Percentiles rank a stretch among this genome's conserved stretches.
Evolutionary conservation across 176 grass and related monocot genomes (phyloP).

Genomic region (Elaeis guineensis): DNA sequence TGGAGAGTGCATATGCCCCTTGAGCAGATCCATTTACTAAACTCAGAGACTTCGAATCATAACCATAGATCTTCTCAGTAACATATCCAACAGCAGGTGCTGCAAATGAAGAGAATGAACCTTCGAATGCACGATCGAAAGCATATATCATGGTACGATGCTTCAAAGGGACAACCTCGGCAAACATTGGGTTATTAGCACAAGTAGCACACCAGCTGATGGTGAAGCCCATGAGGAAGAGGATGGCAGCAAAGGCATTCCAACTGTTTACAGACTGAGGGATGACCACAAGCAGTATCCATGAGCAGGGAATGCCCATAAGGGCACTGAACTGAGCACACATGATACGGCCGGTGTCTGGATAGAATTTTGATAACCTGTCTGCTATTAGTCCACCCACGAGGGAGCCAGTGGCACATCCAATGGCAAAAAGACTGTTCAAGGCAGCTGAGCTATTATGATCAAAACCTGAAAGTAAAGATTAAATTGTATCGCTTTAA

Average conservation of each 20-base stretch:
- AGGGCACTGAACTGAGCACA: conserved; percentile 94
- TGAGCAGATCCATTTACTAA: conserved; percentile 44
- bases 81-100: conserved; percentile 65
- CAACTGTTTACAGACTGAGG: conserved; percentile 58
- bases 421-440: conserved; percentile 76
- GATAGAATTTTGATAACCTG: conserved; percentile 39
- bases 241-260: conserved; percentile 39
- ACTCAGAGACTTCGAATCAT: conserved; percentile 62
- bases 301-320: conserved; percentile 89
- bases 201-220: conserved; percentile 77
- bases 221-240: conserved; percentile 81
- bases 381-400: conserved; percentile 74
- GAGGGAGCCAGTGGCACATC: conserved; percentile 62
- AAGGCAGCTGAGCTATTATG: conserved; percentile 64
- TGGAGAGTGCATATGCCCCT: conserved; percentile 64
- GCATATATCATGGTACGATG: conserved; percentile 88
- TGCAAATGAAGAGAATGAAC: conserved; percentile 63
- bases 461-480: conserved; percentile 54
- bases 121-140: conserved; percentile 72
- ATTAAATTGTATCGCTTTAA: background rate
- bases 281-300: conserved; percentile 62
- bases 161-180: conserved; percentile 72
- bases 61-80: conserved; percentile 74
- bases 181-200: conserved; percentile 92
- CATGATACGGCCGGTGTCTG: conserved; percentile 70